These are phyloP conservation scores for Xylariaceae sp. DNA, from an alignment of 2,329 filamentous ascomycete genomes.

Conservation along the genomic window DNA sequence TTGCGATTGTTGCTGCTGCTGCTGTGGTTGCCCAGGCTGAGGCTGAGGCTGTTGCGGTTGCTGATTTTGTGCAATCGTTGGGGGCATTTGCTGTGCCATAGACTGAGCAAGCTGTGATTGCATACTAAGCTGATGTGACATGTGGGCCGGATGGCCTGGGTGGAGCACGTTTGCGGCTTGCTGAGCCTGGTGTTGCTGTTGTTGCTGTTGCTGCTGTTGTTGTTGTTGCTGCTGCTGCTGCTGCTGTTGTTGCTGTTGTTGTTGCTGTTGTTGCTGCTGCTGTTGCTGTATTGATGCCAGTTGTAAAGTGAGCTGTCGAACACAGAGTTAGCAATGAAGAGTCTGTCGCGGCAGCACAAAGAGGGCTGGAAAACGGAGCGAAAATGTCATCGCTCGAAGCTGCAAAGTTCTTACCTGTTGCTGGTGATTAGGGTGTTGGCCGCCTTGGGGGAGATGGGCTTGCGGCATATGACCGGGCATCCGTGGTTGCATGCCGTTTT, in stretches of 20 bases:
- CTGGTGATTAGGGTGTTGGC: constrained; percentile 25
- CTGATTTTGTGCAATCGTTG: constrained; percentile 35
- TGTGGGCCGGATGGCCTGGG: constrained; percentile 34
- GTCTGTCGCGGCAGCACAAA: background rate
- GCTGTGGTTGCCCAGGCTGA: constrained; percentile 13
- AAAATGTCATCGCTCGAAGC: background rate
- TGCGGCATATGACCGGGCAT: constrained; percentile 41
- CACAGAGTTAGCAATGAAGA: constrained; percentile 1
- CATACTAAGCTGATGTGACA: constrained; percentile 37
- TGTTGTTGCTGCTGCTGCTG: constrained; percentile 29
- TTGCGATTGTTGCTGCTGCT: constrained; percentile 6
- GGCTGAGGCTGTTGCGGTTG: constrained; percentile 30
- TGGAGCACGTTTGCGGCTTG: constrained; percentile 39
- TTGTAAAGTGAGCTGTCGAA: constrained; percentile 28
- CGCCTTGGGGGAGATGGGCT: constrained; percentile 32
- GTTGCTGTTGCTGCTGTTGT: constrained; percentile 12
- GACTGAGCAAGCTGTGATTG: constrained; percentile 33
- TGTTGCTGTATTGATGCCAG: constrained; percentile 10
- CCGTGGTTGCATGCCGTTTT: constrained; percentile 33
- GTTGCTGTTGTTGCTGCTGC: constrained; percentile 17
- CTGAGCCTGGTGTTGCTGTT: constrained; percentile 35
- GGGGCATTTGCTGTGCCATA: constrained; percentile 33
- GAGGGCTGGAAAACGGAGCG: background rate
- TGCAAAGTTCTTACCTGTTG: constrained; percentile 25
- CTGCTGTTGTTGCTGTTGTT: constrained; percentile 37